Evolutionary conservation across 148 eudicot genomes (phyloP).

Genomic region (Silene conica): DNA sequence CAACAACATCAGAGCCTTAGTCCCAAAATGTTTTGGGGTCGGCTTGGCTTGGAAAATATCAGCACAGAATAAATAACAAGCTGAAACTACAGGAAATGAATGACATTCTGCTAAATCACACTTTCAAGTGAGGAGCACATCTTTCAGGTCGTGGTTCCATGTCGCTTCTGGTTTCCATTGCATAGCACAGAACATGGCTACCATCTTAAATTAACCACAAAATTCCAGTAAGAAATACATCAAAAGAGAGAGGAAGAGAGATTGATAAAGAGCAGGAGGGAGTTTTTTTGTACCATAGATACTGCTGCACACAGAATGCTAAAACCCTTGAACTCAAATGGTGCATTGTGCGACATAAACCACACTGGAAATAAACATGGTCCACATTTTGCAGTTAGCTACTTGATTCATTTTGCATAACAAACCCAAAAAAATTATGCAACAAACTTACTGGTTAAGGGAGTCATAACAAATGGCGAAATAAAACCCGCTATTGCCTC

Average conservation of each 20-base stretch:
- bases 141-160: slow-evolving; percentile 32
- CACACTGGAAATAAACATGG: slow-evolving; percentile 44
- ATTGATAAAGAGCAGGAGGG: slow-evolving; percentile 6
- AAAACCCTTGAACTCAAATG: slow-evolving; percentile 89
- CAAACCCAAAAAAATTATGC: neutral
- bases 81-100: neutral
- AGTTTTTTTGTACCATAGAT: slow-evolving; percentile 51
- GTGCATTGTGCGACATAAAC: slow-evolving; percentile 74
- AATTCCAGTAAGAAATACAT: neutral
- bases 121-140: slow-evolving; percentile 25
- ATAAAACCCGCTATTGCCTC: slow-evolving; percentile 29
- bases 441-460: slow-evolving; percentile 32
- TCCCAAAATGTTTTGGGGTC: no score
- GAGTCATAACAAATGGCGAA: slow-evolving; percentile 34
- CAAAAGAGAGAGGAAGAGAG: neutral
- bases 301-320: slow-evolving; percentile 65
- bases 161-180: slow-evolving; percentile 40
- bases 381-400: neutral
- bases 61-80: neutral
- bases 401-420: neutral
- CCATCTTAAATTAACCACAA: slow-evolving; percentile 34
- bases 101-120: neutral
- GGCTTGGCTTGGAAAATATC: no score
- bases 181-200: slow-evolving; percentile 48
- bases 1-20: no score